phyloP scores from a whole-genome alignment of 371 early-diverging fungal species.

The Batrachochytrium dendrobatidis region DNA sequence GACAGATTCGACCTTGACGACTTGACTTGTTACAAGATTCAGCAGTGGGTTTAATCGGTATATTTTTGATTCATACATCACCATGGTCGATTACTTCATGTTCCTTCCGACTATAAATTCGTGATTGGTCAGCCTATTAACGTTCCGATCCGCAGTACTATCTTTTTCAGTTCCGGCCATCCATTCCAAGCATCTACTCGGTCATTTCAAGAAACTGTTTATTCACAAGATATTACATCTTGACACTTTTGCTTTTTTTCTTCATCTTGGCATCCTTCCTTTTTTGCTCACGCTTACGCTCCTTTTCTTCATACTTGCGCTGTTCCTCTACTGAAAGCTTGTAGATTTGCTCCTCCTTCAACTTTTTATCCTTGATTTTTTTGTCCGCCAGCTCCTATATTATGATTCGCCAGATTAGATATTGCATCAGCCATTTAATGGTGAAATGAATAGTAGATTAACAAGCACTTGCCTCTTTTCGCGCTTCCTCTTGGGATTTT shows the following conservation, averaged over 20 bases:
- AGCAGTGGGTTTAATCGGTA: no score
- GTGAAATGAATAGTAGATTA: slow-evolving; percentile 33
- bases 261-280: slow-evolving; percentile 49
- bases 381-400: slow-evolving; percentile 32
- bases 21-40: no score
- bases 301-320: slow-evolving; percentile 72
- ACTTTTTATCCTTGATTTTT: slow-evolving; percentile 42
- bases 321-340: slow-evolving; percentile 57
- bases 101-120: no score
- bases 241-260: slow-evolving; percentile 22
- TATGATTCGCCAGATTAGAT: not conserved
- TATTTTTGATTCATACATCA: no score
- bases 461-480: slow-evolving; percentile 35
- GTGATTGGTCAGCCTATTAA: no score
- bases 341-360: slow-evolving; percentile 49
- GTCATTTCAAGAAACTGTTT: no score
- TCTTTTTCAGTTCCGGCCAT: no score
- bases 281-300: slow-evolving; percentile 52
- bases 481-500: slow-evolving; percentile 25
- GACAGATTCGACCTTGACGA: no score
- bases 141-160: no score
- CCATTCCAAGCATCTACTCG: no score
- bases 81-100: no score
- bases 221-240: no score
- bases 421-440: slow-evolving; percentile 33